Base-by-base conservation (phyloP, 2,329 filamentous ascomycete species). In the Tympanopsis confertula region DNA sequence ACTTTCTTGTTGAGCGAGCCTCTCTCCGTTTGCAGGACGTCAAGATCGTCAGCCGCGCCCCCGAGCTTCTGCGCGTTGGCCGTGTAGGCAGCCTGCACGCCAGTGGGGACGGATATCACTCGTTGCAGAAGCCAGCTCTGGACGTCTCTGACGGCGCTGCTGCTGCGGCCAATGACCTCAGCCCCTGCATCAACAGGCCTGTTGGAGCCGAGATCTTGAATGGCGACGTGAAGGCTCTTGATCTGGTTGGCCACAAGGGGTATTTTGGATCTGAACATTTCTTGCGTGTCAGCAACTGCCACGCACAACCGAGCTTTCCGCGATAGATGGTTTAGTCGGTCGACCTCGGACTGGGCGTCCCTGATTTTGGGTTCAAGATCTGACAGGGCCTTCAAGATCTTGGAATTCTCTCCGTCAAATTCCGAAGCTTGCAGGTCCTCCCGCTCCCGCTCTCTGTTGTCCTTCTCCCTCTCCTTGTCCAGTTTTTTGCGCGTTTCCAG, bases 251-350 rank as follows among this genome's bases (percentile, higher is more conserved):
- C 18, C 3, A 24, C 38, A 30, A 32, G 26, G 19, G 4, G 14
- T 15, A 35, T 29, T 5, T 30, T 30, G 19, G 37, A 20, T 19
- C 38, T 20, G 4, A 39, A 28, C 10, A 15, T 35, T 19, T 20
- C 5, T 22, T 32, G 17, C 39, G 38, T 36, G 13, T 36, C 39
- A n/a, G 42, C 39, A 18, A 41, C 35, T 30, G 35, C 39, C 28
- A 32, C 37, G 13, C 43, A 41, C 14, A 35, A 30, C 22, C 39
- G 43, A 4, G 41, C 39, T 12, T 41, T 35, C 22, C 18, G 40
- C 4, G 38, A 13, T 13, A 43, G 20, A 15, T n/a, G 19, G 26
- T 35, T 30, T 20, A 43, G 41, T 26, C 26, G 38, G 17, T 39
- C 32, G 15, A 42, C 39, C n/a, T 39, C 35, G 22, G 17, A 17